Evolutionary conservation across 306 rosid genomes (phyloP), one percentile per base, ranked within the genome.

Genomic region (Vigna nakashimae): DNA sequence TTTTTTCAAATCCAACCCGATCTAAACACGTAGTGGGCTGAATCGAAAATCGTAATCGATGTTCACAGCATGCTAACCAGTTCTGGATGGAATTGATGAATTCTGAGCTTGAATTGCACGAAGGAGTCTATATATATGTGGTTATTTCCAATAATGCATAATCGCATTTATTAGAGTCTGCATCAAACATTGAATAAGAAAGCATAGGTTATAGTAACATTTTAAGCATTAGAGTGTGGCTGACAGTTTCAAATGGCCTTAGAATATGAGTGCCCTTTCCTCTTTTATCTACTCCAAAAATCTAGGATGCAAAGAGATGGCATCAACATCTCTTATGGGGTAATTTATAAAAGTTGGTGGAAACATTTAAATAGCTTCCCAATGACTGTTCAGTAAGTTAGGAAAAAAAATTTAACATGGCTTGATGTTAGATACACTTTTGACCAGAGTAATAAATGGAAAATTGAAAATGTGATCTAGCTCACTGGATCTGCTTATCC

Each of bases 391-490:
- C 26, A 77, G 11, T 57, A 18, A 56, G 69, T 67, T 78, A 28
- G 62, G 74, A 28, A 75, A 49, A 43, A 14, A 66, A 1, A 22
- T 40, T 68, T 68, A 67, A 68, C 75, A 65, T 67, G 75, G 38
- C 10, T 26, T 55, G 13, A 14, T 12, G 68, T 55, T 77, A 28
- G 81, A 77, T 51, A 77, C 38, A 65, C 50, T 28, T 45, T 43
- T 68, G 69, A 68, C 76, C 42, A 55, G 48, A 56, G 69, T n/a
- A 67, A 28, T 77, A 56, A 67, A 67, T 77, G 66, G 56, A 52
- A 76, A 76, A 76, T 32, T 76, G 34, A 76, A 65, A 52, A 45
- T 26, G 45, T 51, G 24, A 46, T 50, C 73, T 14, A 34, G 14
- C 73, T 65, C 57, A 76, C 30, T 2, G 45, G 50, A 28, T 52